A percentile compares a stretch with the other conserved stretches of the same genome.
Evolutionary conservation across 495 filamentous ascomycete genomes (phyloP).

Genomic region (Penicillium lividum): DNA sequence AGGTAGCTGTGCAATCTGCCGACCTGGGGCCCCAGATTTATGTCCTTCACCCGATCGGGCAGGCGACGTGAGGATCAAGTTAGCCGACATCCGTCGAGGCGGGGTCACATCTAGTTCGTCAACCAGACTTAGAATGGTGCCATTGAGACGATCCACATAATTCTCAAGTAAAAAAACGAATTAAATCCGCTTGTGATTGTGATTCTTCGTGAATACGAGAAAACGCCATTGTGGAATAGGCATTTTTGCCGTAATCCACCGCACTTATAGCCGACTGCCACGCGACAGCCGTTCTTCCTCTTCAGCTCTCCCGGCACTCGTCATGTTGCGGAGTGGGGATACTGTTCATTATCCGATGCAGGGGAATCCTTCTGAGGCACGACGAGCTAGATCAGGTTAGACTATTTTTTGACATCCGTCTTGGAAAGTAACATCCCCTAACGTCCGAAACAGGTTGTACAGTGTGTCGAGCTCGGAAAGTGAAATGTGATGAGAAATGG

Average conservation of each 20-base stretch:
- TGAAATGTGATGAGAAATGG: constrained; percentile 27
- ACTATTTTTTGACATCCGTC: not conserved
- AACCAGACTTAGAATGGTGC: constrained; percentile 10
- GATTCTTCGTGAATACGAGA: not conserved
- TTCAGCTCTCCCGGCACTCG: not conserved
- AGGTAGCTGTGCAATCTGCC: not conserved
- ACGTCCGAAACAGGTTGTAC: constrained; percentile 17
- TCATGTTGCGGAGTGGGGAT: constrained; percentile 21
- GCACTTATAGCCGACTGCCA: constrained; percentile 18
- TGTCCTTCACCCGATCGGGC: constrained; percentile 18
- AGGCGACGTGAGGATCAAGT: not conserved
- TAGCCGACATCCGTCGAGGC: constrained; percentile 21
- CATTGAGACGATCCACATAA: constrained; percentile 10
- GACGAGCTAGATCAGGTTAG: constrained; percentile 25
- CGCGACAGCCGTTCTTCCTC: constrained; percentile 20
- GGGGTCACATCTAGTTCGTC: constrained; percentile 10
- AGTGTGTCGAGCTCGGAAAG: constrained; percentile 24
- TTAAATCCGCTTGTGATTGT: no score
- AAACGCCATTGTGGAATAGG: not conserved
- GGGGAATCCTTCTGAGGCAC: constrained; percentile 3
- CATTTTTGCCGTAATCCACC: constrained; percentile 17
- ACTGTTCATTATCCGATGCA: not conserved
- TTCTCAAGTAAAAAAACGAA: constrained; percentile 4
- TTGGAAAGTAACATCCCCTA: not conserved
- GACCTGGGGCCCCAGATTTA: constrained; percentile 25